Evolutionary conservation across 2,329 filamentous ascomycete species (phyloP).

Genomic region (Magnaporthiopsis rhizophila): DNA sequence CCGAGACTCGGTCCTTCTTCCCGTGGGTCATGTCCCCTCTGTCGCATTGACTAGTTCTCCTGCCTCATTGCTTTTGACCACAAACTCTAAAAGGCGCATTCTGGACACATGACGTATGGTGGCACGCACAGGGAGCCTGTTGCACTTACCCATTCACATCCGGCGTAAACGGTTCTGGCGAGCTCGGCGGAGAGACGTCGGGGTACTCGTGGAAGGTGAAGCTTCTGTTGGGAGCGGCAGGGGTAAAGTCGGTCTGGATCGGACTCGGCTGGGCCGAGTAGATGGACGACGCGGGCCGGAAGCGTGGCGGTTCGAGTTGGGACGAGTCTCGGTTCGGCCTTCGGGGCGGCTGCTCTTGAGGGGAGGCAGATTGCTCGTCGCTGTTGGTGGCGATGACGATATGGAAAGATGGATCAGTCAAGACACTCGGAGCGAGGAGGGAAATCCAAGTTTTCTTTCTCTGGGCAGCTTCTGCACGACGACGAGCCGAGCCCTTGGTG

Average conservation of each 20-base stretch:
- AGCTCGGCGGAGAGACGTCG: constrained; percentile 49
- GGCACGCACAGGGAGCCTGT: neutral
- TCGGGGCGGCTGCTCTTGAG: constrained; percentile 25
- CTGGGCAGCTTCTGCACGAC: neutral
- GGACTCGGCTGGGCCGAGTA: constrained; percentile 49
- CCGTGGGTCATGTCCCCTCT: too few relatives aligned
- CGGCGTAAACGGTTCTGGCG: constrained; percentile 36
- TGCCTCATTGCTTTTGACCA: neutral
- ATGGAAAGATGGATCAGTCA: neutral
- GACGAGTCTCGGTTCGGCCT: constrained; percentile 26
- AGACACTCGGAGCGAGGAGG: constrained; percentile 5
- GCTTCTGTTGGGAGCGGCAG: constrained; percentile 14
- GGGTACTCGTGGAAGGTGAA: constrained; percentile 15
- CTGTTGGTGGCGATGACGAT: constrained; percentile 18
- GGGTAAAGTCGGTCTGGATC: constrained; percentile 23
- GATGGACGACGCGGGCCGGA: constrained; percentile 49
- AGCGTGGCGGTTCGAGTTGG: constrained; percentile 13
- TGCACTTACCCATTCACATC: constrained; percentile 32
- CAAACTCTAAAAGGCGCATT: neutral
- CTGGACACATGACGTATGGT: neutral
- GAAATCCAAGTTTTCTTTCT: neutral
- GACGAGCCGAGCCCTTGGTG: neutral
- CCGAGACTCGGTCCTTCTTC: neutral
- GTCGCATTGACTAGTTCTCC: neutral
- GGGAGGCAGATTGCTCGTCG: constrained; percentile 21